Evolutionary conservation across 75 land plant genomes (phyloP).

Genomic region (Cryptomeria japonica): DNA sequence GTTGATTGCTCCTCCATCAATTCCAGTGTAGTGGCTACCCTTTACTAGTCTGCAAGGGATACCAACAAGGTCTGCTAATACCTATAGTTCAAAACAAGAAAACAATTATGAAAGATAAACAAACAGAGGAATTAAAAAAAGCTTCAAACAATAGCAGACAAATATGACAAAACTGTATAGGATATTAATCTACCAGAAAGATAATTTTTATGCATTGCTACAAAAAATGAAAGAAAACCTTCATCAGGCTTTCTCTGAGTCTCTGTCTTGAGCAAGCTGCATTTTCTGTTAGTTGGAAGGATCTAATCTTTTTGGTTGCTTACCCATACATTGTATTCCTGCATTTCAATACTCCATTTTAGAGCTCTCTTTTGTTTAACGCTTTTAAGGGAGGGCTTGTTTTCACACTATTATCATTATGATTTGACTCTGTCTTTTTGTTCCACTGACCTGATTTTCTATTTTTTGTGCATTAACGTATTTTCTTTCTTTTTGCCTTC

Average conservation of each 20-base stretch:
- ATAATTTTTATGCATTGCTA: neutral
- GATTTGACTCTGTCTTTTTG: neutral
- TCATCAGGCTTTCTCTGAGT: neutral
- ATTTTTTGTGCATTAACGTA: neutral
- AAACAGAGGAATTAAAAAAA: neutral
- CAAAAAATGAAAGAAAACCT: neutral
- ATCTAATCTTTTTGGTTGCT: neutral
- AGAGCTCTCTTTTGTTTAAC: neutral
- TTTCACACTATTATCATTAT: neutral
- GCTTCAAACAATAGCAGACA: neutral
- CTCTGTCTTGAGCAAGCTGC: neutral
- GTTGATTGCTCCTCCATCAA: constrained; percentile 85
- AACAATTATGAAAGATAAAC: neutral
- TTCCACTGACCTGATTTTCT: neutral
- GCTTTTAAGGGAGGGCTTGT: neutral
- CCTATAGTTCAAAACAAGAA: constrained; percentile 32
- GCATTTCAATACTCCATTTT: neutral
- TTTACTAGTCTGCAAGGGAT: constrained; percentile 73
- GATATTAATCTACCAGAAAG: neutral
- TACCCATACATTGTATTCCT: neutral
- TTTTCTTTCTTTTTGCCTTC: neutral
- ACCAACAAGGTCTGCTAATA: constrained; percentile 74
- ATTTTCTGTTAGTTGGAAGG: neutral
- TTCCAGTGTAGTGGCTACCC: constrained; percentile 83
- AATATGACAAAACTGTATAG: neutral